Base-by-base conservation (phyloP, 441 rosid genomes). In the Lepidium campestre region DNA sequence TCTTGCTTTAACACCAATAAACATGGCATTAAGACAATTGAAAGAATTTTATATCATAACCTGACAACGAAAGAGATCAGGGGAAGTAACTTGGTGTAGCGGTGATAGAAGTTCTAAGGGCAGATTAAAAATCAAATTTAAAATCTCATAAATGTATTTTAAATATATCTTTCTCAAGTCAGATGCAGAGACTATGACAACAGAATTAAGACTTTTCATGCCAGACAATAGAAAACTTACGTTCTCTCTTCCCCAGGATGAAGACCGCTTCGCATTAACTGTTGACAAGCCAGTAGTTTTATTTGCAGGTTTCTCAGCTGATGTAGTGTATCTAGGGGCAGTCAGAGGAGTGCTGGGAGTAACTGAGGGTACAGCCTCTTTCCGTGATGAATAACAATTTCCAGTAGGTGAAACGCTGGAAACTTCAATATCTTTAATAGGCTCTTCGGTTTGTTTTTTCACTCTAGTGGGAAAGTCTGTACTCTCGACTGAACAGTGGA, bases 201-300 rank as follows among this genome's bases (percentile, higher is more conserved):
- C 44, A 61, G n/a, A 45, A 13, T n/a, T 17, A 36, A 20, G 34
- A 47, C 18, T 53, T 35, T 39, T 63, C 57, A 29, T 56, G 54
- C 18, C 36, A 62, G 50, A 59, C 11, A 52, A 66, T 31, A 50
- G 39, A 53, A 31, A 47, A 83, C 98, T 81, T 79, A 93, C 98
- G 65, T 75, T 77, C 71, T 82, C 79, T 80, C 96, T 88, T 78
- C 90, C 96, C 96, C 96, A 88, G 67, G 91, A 83, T 72, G 92
- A 72, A 72, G 94, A 82, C 54, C 86, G 80, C 82, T 88, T 90
- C 7, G 85, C 57, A 56, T 68, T 84, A 72, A 39, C 60, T 72
- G 77, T 85, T 48, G 78, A 54, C 35, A 87, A 81, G 55, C 83
- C 79, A 61, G 87, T 50, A 64, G 27, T 62, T 83, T 87, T 91